These are phyloP conservation scores for Athelia sp. DNA, from an alignment of 1,284 basidiomycete genomes.

Conservation along the genomic window DNA sequence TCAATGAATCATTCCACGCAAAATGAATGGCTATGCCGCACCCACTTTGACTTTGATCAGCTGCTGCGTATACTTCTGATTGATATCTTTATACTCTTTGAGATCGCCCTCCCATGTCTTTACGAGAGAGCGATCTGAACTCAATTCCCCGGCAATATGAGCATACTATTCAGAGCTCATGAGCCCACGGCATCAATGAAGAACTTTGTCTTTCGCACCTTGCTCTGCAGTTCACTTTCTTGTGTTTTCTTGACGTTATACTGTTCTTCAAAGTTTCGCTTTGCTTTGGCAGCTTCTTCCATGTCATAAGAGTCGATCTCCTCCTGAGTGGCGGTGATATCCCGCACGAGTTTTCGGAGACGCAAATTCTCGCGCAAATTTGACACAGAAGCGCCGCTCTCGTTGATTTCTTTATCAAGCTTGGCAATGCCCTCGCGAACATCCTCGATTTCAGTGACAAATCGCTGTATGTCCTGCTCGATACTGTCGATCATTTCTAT, in stretches of 20 bases:
- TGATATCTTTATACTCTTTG: conserved; percentile 84
- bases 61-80: conserved; percentile 85
- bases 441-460: conserved; percentile 48
- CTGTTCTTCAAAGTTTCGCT: conserved; percentile 79
- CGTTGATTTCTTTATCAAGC: conserved; percentile 70
- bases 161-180: conserved; percentile 53
- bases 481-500: conserved; percentile 56
- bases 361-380: conserved; percentile 88
- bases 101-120: conserved; percentile 71
- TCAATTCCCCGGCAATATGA: conserved; percentile 77
- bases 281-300: conserved; percentile 76
- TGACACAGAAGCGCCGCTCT: conserved; percentile 61
- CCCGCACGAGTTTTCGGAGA: conserved; percentile 63
- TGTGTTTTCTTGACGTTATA: conserved; percentile 70
- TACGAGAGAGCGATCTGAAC: conserved; percentile 68
- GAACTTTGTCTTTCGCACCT: conserved; percentile 40
- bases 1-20: conserved; percentile 2
- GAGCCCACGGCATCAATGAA: not conserved
- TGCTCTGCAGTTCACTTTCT: conserved; percentile 67
- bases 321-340: conserved; percentile 64
- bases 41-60: conserved; percentile 90
- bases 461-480: conserved; percentile 53
- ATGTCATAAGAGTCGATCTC: conserved; percentile 78
- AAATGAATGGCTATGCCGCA: no score
- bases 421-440: conserved; percentile 47